Base-by-base conservation (phyloP, 768 basidiomycete species). In the Lyophyllum semitale region DNA sequence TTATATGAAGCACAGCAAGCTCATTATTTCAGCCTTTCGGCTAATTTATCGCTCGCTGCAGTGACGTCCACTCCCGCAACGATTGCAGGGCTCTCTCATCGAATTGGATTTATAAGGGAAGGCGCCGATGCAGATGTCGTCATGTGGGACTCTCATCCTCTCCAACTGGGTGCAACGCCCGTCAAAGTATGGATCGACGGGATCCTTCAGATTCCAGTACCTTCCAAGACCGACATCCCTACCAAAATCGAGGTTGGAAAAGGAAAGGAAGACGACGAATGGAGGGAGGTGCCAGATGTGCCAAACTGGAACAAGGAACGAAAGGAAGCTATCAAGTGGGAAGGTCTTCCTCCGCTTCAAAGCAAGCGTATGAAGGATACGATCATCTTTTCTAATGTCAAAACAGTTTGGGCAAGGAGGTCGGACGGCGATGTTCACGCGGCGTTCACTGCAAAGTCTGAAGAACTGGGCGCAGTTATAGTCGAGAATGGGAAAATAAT, bases 171-270 rank as follows among this genome's bases (percentile, higher is more conserved):
- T 51, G 86, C 91, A 2, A 91, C 88, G 0, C 92, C 91, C 0
- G 66, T 74, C 12, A 84, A 86, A 53, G 84, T 91, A 25, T 95
- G 87, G 77, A 90, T 95, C 59, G 94, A 97, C 67, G 93, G 93
- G 1, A 84, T 93, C 54, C 66, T 84, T 3, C 93, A 95, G 63
- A 77, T 89, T 48, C 75, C 76, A 44, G 68, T 73, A n/a, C 77
- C 78, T 17, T 61, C 71, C 4, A 73, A 77, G 54, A 66, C 68
- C 1, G 67, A 65, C 3, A 68, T 73, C 58, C 65, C 69, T n/a
- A 61, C 64, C 17, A 73, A 81, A 52, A 73, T 80, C 17, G 69
- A 77, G 22, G 68, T 76, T 17, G 78, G 77, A 6, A 75, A 74
- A 60, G 76, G 75, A 0, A 77, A 79, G 57, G 73, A 77, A 53